Percentiles rank a stretch among this genome's conserved stretches.
Conservation (phyloP, 208 protist species). For the Perkinsela sp. region DNA sequence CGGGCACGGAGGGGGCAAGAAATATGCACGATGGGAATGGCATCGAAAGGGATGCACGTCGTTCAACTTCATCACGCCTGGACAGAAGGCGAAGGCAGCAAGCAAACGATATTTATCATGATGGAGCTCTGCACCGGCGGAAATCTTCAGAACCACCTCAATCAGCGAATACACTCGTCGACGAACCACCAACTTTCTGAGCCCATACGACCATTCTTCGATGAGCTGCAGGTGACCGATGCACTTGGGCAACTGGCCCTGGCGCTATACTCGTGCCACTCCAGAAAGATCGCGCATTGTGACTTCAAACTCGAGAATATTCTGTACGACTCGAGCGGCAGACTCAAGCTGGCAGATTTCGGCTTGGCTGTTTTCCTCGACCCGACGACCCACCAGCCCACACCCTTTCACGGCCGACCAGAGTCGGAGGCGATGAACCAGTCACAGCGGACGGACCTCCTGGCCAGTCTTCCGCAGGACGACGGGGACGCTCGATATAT, state of each 20-base stretch:
- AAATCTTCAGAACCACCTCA: constrained; percentile 6
- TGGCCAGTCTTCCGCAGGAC: constrained; percentile 22
- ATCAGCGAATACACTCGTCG: background rate
- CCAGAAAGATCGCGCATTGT: constrained; percentile 42
- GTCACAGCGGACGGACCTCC: background rate
- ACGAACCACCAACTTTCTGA: background rate
- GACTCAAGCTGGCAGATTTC: constrained; percentile 66
- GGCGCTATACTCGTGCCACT: constrained; percentile 47
- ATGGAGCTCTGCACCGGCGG: constrained; percentile 5
- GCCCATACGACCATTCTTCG: background rate
- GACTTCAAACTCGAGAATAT: constrained; percentile 78
- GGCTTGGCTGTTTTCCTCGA: constrained; percentile 44
- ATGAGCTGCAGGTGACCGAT: constrained; percentile 28
- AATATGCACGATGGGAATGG: background rate
- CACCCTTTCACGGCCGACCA: background rate
- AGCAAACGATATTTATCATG: constrained; percentile 4
- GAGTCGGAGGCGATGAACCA: background rate
- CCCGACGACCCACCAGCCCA: background rate
- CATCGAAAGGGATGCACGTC: background rate
- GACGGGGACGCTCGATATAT: constrained; percentile 67
- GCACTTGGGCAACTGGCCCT: constrained; percentile 52
- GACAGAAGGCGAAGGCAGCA: background rate
- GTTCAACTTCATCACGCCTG: background rate
- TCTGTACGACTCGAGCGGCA: constrained; percentile 27
- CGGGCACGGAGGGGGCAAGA: background rate